Evolutionary conservation across 164 flowering plant species (phyloP).

Genomic region (Nymphaea colorata): DNA sequence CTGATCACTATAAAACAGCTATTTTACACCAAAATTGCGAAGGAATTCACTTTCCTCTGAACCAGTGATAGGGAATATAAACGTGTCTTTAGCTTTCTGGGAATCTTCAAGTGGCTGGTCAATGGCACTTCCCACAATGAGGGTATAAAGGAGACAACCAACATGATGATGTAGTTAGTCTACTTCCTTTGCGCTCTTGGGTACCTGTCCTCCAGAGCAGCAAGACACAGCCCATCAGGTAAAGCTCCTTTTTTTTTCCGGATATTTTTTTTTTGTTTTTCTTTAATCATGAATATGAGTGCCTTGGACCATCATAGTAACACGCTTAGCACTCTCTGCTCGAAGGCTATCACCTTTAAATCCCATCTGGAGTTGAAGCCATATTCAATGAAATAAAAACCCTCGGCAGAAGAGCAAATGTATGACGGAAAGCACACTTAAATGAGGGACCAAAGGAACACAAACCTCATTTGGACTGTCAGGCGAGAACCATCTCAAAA

Average conservation of each 20-base stretch:
- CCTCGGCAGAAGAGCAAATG: constrained; percentile 1
- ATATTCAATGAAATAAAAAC: constrained; percentile 22
- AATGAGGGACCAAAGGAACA: not conserved
- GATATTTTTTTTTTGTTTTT: constrained; percentile 15
- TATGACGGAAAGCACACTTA: not conserved
- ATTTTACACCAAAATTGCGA: not conserved
- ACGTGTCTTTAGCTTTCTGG: no score
- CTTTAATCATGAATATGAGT: constrained; percentile 57
- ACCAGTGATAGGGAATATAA: not conserved
- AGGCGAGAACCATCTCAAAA: constrained; percentile 74
- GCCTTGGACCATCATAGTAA: constrained; percentile 73
- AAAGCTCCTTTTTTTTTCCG: constrained; percentile 28
- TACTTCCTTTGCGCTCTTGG: constrained; percentile 47
- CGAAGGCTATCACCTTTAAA: constrained; percentile 69
- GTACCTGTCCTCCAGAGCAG: constrained; percentile 55
- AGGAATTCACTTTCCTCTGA: not conserved
- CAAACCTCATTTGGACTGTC: constrained; percentile 54
- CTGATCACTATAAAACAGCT: not conserved
- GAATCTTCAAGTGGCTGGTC: not conserved
- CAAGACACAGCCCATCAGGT: constrained; percentile 41
- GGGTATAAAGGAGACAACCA: constrained; percentile 3
- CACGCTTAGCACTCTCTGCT: constrained; percentile 73
- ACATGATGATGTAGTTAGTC: constrained; percentile 15
- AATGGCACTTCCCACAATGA: not conserved
- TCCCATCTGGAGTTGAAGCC: constrained; percentile 58